phyloP scores from a whole-genome alignment of 371 early-diverging fungal species.

The Mortierella sp. region DNA sequence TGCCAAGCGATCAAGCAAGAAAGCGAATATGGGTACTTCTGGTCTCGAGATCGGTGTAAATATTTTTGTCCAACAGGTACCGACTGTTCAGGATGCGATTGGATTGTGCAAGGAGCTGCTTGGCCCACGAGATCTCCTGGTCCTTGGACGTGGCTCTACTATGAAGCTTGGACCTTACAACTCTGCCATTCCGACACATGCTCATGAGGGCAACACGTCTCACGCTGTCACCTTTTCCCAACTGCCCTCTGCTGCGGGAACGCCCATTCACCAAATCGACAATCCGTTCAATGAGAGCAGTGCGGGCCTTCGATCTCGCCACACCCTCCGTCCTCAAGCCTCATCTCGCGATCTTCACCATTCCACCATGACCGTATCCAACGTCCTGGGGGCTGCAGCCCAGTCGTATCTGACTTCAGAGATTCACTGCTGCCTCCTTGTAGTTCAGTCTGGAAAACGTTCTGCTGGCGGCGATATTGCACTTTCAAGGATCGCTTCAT shows the following conservation, averaged over 20 bases:
- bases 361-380: conserved; percentile 33
- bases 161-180: conserved; percentile 12
- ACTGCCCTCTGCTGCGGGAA: conserved; percentile 10
- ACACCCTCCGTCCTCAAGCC: conserved; percentile 34
- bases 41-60: conserved; percentile 33
- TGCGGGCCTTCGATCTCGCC: conserved; percentile 19
- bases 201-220: neutral
- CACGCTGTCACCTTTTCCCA: conserved; percentile 9
- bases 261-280: conserved; percentile 17
- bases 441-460: conserved; percentile 40
- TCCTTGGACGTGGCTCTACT: conserved; percentile 41
- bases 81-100: conserved; percentile 44
- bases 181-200: conserved; percentile 14
- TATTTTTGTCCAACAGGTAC: conserved; percentile 27
- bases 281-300: conserved; percentile 14
- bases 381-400: conserved; percentile 26
- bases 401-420: conserved; percentile 34
- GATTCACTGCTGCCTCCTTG: conserved; percentile 25
- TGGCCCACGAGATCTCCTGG: conserved; percentile 33
- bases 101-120: conserved; percentile 34
- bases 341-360: conserved; percentile 49
- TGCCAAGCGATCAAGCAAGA: conserved; percentile 25
- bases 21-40: neutral
- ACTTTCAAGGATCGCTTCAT: conserved; percentile 12
- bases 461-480: conserved; percentile 1